Base-by-base conservation (phyloP, 805 yeast genomes). In the Saccharomyces jurei region DNA sequence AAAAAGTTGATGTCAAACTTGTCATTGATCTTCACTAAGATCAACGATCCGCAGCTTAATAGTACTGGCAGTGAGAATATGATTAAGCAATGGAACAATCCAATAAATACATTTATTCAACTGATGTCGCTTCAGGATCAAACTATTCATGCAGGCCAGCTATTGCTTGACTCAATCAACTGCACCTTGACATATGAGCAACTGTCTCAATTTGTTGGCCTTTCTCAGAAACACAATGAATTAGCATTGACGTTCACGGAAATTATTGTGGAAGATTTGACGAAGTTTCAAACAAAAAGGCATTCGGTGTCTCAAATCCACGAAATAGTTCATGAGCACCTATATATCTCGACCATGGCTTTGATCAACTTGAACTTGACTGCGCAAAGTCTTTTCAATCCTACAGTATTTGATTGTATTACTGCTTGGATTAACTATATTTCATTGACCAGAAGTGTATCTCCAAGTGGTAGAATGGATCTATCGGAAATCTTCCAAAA, bases 1-100 rank as follows among this genome's bases (percentile, higher is more conserved):
- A 69, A 63, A 41, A 70, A 69, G 50, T 56, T 70, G 21, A 70
- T 70, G 71, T 70, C 73, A 3, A 70, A 70, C 53, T 55, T 67
- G 41, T 68, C 73, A 11, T 54, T 63, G 25, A 60, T 70, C 21
- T 70, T 66, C 51, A 63, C 61, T n/a, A 60, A 60, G 41, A 53
- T 66, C 17, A 67, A 66, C 47, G 64, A 63, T 50, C 26, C 54
- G 10, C 50, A 51, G n/a, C 51, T 50, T 41, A 27, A 53, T 26
- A 44, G 49, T 46, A 28, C 46, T 50, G 46, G 46, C 9, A 50
- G 22, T 49, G 60, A 48, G 13, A 41, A 29, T n/a, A 46, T 50
- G 14, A 49, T 58, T 11, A 55, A 49, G 22, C 54, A 51, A 21
- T 70, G 73, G 73, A 61, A 67, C 29, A 70, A 70, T 51, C 73